These are phyloP conservation scores for apple (Malus domestica) DNA, from an alignment of 306 rosid genomes.

Conservation along the genomic window ASM211411v1 NC_041792.1:9685001-9685500, in stretches of 20 bases:
- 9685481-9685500: not conserved
- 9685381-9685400: not conserved
- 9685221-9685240: conserved; percentile 90
- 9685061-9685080: conserved; percentile 83
- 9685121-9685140: not conserved
- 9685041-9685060: conserved; percentile 99
- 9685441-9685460: not conserved
- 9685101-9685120: not conserved
- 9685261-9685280: conserved; percentile 86
- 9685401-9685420: not conserved
- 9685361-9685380: not conserved
- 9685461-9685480: not conserved
- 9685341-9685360: not conserved
- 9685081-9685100: conserved; percentile 45
- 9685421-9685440: not conserved
- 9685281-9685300: conserved; percentile 71
- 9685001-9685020: conserved; percentile 86
- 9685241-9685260: conserved; percentile 88
- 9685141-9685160: not conserved
- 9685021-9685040: conserved; percentile 94
- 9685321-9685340: not conserved
- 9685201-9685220: conserved; percentile 88
- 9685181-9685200: conserved; percentile 37
- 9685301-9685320: not conserved
- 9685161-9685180: conserved; percentile 4